A percentile compares a stretch with the other conserved stretches of the same genome.
phyloP scores from a whole-genome alignment of 768 basidiomycete species.

The Agrocybe pediades region DNA sequence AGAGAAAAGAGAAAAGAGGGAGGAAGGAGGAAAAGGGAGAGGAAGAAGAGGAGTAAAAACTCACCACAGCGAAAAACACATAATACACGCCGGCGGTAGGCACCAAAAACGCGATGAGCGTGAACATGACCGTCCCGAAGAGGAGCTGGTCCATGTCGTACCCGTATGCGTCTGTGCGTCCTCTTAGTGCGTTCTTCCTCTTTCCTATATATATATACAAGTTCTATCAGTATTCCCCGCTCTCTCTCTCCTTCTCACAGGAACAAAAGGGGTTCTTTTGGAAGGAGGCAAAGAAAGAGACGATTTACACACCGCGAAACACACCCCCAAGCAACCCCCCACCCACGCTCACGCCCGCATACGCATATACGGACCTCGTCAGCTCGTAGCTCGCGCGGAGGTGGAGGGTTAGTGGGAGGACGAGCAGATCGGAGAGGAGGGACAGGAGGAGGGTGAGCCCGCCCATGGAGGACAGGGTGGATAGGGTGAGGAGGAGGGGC shows the following conservation, averaged over 20 bases:
- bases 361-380: constrained; percentile 57
- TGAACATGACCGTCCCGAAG: constrained; percentile 91
- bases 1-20: too few species aligned
- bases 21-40: constrained; percentile 1
- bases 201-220: constrained; percentile 58
- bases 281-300: background rate
- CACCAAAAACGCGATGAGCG: constrained; percentile 76
- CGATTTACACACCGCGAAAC: constrained; percentile 70
- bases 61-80: constrained; percentile 70
- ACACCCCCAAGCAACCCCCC: constrained; percentile 79
- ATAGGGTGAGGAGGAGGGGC: constrained; percentile 17
- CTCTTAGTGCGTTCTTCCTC: constrained; percentile 82
- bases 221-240: too few species aligned
- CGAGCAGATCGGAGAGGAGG: constrained; percentile 63
- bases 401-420: constrained; percentile 66
- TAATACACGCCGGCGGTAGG: constrained; percentile 91
- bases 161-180: constrained; percentile 86
- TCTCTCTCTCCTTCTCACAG: too few species aligned
- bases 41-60: constrained; percentile 10
- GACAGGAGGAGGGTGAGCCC: constrained; percentile 73
- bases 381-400: constrained; percentile 70
- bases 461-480: constrained; percentile 35
- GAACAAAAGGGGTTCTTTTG: background rate
- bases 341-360: constrained; percentile 56
- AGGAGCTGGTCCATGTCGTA: constrained; percentile 94